Evolutionary conservation across 805 yeast species (phyloP).

Genomic region (Myxozyma geophila): DNA sequence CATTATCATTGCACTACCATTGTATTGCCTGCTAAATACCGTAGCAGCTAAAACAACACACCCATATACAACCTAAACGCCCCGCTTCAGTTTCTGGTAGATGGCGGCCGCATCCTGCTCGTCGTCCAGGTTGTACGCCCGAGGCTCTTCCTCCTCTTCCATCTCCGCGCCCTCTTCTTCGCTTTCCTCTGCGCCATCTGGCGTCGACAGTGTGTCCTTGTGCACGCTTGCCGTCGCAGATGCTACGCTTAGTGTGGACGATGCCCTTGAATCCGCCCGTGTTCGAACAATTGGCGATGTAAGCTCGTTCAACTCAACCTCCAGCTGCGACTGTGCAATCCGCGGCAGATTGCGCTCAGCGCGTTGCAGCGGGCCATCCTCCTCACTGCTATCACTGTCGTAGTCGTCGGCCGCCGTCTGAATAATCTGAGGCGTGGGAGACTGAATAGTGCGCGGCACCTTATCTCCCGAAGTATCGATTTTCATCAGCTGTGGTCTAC

Average conservation of each 20-base stretch:
- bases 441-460: not conserved
- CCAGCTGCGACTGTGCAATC: conserved; percentile 14
- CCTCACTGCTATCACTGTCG: not conserved
- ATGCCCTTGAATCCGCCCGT: not conserved
- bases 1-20: no score
- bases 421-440: conserved; percentile 1
- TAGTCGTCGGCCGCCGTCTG: conserved; percentile 6
- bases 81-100: conserved; percentile 5
- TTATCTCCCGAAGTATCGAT: not conserved
- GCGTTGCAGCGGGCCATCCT: conserved; percentile 12
- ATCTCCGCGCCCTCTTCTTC: not conserved
- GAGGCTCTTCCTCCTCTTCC: not conserved
- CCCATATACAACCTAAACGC: not conserved
- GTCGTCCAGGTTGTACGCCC: conserved; percentile 11
- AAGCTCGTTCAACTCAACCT: conserved; percentile 6
- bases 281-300: not conserved
- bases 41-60: not conserved
- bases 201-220: not conserved
- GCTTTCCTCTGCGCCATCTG: not conserved
- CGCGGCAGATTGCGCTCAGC: conserved; percentile 24
- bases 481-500: not conserved
- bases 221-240: not conserved
- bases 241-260: not conserved
- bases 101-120: conserved; percentile 20
- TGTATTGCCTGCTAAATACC: no score